These are phyloP conservation scores for Yamadazyma siamensis DNA, from an alignment of 1,139 yeast species.

Conservation along the genomic window DNA sequence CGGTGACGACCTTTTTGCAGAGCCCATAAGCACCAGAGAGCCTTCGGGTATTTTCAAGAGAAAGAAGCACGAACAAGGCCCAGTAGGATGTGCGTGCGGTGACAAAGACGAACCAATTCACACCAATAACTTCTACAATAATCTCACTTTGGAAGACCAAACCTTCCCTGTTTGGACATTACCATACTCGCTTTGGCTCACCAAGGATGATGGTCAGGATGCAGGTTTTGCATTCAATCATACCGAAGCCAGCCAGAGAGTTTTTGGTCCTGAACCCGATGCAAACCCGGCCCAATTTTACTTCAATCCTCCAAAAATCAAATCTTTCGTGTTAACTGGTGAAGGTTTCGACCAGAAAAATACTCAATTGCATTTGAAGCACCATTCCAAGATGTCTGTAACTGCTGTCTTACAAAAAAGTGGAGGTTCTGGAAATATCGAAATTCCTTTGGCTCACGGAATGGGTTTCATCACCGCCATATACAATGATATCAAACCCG, in stretches of 20 bases:
- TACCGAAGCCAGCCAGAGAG: conserved; percentile 39
- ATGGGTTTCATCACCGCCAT: conserved; percentile 71
- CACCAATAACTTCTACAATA: conserved; percentile 45
- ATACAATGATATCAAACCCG: conserved; percentile 53
- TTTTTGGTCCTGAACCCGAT: conserved; percentile 42
- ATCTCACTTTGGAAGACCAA: conserved; percentile 42
- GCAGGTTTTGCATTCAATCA: conserved; percentile 44
- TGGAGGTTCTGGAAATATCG: conserved; percentile 15
- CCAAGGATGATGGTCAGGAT: conserved; percentile 37
- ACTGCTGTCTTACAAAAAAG: conserved; percentile 17
- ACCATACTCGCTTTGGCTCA: conserved; percentile 45
- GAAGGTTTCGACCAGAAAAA: conserved; percentile 22
- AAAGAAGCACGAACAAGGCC: conserved; percentile 24
- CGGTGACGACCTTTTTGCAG: conserved; percentile 15
- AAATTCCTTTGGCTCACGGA: conserved; percentile 47
- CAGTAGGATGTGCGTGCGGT: conserved; percentile 26
- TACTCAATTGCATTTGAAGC: conserved; percentile 20
- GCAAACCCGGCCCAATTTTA: conserved; percentile 39
- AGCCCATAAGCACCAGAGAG: conserved; percentile 24
- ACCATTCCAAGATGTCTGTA: conserved; percentile 36
- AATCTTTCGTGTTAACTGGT: conserved; percentile 39
- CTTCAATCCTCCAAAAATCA: conserved; percentile 46
- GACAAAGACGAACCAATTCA: conserved; percentile 32
- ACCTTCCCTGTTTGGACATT: conserved; percentile 47
- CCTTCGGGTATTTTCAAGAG: conserved; percentile 27